Conservation (phyloP, 768 basidiomycete genomes). For the Clavulina sp. region DNA sequence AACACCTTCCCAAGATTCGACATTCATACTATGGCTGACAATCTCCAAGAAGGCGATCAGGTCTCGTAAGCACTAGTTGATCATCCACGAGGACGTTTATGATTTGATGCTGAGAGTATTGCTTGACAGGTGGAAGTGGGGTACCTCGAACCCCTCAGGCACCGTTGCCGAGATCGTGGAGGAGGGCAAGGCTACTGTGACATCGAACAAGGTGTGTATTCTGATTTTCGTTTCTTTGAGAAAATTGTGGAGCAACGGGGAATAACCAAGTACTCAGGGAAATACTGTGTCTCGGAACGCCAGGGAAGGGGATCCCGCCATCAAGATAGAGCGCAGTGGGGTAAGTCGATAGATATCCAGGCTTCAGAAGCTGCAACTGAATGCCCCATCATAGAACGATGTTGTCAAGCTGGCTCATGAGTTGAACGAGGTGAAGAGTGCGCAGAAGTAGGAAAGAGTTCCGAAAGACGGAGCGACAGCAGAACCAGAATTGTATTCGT, state of each 20-base stretch:
- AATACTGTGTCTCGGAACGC: constrained; percentile 29
- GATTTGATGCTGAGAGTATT: neutral
- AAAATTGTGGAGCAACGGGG: no score
- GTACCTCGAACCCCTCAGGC: constrained; percentile 19
- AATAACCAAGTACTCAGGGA: constrained; percentile 15
- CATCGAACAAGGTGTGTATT: constrained; percentile 26
- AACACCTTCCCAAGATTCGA: neutral
- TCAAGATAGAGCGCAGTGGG: constrained; percentile 28
- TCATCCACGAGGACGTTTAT: neutral
- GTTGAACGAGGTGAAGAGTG: constrained; percentile 25
- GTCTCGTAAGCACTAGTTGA: constrained; percentile 19
- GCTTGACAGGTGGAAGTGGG: constrained; percentile 23
- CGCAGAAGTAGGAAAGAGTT: no score
- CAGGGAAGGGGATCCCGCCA: constrained; percentile 30
- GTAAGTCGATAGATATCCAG: constrained; percentile 18
- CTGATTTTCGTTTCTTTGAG: no score
- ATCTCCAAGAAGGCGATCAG: constrained; percentile 20
- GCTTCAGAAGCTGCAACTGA: neutral
- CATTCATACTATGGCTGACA: constrained; percentile 15
- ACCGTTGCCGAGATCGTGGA: constrained; percentile 26
- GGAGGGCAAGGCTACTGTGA: constrained; percentile 28
- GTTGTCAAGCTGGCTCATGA: constrained; percentile 36
- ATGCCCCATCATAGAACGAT: constrained; percentile 23
- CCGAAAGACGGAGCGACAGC: no score
- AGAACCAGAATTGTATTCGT: no score